Evolutionary conservation across 1,284 basidiomycete genomes (phyloP).

Genomic region (Papiliotrema fonsecae): DNA sequence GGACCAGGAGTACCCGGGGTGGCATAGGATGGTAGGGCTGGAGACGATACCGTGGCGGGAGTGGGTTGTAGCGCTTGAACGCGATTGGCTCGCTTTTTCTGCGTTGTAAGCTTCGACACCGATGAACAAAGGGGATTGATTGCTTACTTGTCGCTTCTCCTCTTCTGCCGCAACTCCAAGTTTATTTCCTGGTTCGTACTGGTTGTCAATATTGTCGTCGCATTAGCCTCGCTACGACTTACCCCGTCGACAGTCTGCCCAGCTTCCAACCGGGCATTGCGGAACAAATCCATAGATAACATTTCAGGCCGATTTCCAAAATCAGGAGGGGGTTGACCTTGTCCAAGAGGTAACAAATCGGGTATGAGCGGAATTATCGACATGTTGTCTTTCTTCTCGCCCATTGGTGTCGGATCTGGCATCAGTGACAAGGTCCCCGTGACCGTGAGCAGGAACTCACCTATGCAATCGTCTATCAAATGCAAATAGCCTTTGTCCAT

Average conservation of each 20-base stretch:
- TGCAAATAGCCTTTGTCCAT: constrained; percentile 39
- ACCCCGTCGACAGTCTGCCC: constrained; percentile 34
- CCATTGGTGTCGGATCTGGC: constrained; percentile 33
- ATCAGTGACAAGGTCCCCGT: neutral
- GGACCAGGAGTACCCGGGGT: neutral
- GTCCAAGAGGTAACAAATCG: constrained; percentile 9
- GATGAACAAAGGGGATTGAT: neutral
- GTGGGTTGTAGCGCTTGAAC: neutral
- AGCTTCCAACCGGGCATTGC: constrained; percentile 25
- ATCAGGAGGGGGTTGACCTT: constrained; percentile 11
- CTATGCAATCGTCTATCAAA: constrained; percentile 41
- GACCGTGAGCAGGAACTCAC: constrained; percentile 4
- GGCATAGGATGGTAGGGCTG: neutral
- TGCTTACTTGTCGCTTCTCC: constrained; percentile 22
- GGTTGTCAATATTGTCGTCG: constrained; percentile 1
- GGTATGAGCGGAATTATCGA: constrained; percentile 24
- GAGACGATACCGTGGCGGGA: neutral
- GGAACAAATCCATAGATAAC: constrained; percentile 20
- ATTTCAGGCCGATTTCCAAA: constrained; percentile 12
- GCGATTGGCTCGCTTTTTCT: neutral
- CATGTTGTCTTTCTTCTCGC: constrained; percentile 17
- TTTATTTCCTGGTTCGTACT: constrained; percentile 35
- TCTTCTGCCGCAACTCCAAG: constrained; percentile 28
- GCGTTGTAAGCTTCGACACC: neutral
- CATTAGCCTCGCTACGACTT: constrained; percentile 7